Base-by-base conservation (phyloP, 1,284 basidiomycete species). In the Mycena citricolor region DNA sequence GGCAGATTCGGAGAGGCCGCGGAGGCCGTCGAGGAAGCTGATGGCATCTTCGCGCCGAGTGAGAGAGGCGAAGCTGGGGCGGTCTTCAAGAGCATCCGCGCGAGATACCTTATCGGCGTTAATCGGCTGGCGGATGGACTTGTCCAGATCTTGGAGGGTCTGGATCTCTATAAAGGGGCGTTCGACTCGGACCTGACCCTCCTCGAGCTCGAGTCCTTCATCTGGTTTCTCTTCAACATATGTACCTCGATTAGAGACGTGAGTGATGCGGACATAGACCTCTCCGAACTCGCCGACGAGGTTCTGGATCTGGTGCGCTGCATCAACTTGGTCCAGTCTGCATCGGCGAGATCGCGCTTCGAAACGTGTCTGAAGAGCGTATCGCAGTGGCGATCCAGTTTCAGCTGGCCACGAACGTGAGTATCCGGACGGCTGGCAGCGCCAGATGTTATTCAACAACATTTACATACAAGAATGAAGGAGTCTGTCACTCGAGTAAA, bases 201-300 rank as follows among this genome's bases (percentile, higher is more conserved):
- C 12, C 23, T 42, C 8, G 23, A 22, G 21, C 47, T 51, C 17
- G 49, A 51, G 11, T 51, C 49, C 4, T 51, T 51, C 29, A 44
- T 45, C n/a, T 51, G 49, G 49, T 51, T 51, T 35, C 30, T 51
- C n/a, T 44, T 28, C 28, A 51, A 51, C 24, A 28, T 17, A 2
- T 33, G 44, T 14, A 32, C 30, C 4, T 47, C 37, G 38, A 38
- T 47, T 22, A n/a, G n/a, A n/a, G n/a, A n/a, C n/a, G n/a, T n/a
- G n/a, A n/a, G n/a, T n/a, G n/a, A n/a, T n/a, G n/a, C n/a, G n/a
- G n/a, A n/a, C n/a, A n/a, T n/a, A n/a, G n/a, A n/a, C n/a, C n/a
- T n/a, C n/a, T n/a, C n/a, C n/a, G n/a, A n/a, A n/a, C n/a, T n/a
- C n/a, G n/a, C n/a, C n/a, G n/a, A n/a, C n/a, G n/a, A n/a, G n/a